Percentiles rank a stretch among this genome's conserved stretches.
Conservation (phyloP, 73 alveolate species). For the Uronychia setigera region DNA sequence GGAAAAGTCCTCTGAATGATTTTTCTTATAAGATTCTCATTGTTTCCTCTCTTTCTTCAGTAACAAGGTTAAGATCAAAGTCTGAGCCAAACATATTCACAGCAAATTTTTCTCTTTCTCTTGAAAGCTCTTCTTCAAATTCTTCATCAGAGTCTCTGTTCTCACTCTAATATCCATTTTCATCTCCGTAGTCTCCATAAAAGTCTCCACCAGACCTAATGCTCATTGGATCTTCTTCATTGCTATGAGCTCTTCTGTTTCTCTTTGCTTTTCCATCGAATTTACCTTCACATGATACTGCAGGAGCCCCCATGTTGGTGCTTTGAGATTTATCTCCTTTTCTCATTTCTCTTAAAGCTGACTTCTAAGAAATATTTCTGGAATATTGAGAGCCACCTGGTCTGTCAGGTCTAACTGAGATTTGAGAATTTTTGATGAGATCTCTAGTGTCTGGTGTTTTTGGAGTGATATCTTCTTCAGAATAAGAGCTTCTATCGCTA, state of each 20-base stretch:
- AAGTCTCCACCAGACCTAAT: constrained; percentile 19
- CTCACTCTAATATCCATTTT: constrained; percentile 29
- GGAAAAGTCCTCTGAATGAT: constrained; percentile 66
- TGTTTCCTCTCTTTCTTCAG: constrained; percentile 40
- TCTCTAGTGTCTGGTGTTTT: constrained; percentile 72
- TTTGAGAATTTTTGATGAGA: constrained; percentile 33
- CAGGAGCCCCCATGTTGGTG: constrained; percentile 11
- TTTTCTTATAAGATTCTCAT: constrained; percentile 64
- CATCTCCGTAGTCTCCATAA: neutral
- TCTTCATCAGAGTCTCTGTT: constrained; percentile 23
- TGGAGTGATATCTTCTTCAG: constrained; percentile 36
- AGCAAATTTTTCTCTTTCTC: constrained; percentile 52
- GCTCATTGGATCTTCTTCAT: constrained; percentile 13
- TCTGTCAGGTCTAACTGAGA: neutral
- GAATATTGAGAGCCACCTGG: neutral
- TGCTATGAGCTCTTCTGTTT: constrained; percentile 13
- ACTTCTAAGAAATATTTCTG: neutral
- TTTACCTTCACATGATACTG: neutral
- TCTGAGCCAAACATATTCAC: constrained; percentile 71
- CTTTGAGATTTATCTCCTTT: constrained; percentile 4
- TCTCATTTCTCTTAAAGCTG: constrained; percentile 5
- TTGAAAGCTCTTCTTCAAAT: constrained; percentile 34
- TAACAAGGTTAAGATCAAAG: constrained; percentile 31
- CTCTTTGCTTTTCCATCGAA: neutral
- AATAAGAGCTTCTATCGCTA: constrained; percentile 22